Conservation (phyloP, 306 rosid species). For the Crotalaria pallida region DNA sequence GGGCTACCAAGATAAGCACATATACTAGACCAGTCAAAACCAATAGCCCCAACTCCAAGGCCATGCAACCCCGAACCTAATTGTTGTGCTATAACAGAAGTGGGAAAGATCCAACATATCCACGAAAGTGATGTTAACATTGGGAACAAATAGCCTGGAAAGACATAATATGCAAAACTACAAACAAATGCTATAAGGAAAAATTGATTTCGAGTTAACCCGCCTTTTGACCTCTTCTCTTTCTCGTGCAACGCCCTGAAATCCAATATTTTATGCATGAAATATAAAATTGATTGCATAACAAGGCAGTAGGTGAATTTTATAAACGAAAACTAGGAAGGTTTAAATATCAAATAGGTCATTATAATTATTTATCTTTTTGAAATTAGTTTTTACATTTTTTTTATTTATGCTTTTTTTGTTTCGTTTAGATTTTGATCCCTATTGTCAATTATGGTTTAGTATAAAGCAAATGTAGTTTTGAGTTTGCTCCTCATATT, state of each 20-base stretch:
- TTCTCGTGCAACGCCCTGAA: conserved; percentile 79
- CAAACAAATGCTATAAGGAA: conserved; percentile 63
- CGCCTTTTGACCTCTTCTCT: conserved; percentile 54
- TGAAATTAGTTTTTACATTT: no score
- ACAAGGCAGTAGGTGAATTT: neutral
- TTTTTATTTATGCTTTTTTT: no score
- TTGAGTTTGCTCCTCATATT: no score
- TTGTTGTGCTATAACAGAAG: conserved; percentile 62
- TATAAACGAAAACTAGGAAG: no score
- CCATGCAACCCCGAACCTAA: conserved; percentile 78
- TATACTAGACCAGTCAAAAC: conserved; percentile 80
- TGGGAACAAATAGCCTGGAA: conserved; percentile 75
- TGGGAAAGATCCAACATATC: conserved; percentile 76
- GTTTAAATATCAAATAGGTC: no score
- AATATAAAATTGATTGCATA: neutral
- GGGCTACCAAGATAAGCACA: conserved; percentile 80
- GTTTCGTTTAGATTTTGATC: no score
- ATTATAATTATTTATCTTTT: no score
- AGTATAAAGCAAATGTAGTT: no score
- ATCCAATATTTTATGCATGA: neutral
- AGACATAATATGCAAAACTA: conserved; percentile 69
- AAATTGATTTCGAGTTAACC: conserved; percentile 56
- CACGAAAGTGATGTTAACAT: conserved; percentile 68
- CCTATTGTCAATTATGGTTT: no score
- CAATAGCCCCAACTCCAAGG: conserved; percentile 67